Percentiles rank a stretch among this genome's conserved stretches.
Conservation (phyloP, 2,329 filamentous ascomycete genomes). For the Paecilomyces niveus region DNA sequence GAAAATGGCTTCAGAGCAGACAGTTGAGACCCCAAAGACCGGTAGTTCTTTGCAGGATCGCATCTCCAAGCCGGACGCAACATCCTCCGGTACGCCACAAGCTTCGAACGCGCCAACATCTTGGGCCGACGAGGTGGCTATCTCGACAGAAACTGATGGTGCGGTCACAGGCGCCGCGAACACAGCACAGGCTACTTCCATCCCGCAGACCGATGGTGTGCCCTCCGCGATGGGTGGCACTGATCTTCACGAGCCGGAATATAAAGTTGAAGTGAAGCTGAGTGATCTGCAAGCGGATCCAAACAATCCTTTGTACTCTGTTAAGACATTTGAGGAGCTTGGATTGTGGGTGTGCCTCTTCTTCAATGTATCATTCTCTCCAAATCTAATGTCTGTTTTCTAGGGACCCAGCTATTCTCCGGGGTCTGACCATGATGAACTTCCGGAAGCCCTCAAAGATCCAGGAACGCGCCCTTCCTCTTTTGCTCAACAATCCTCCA, state of each 20-base stretch:
- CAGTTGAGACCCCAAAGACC: conserved; percentile 16
- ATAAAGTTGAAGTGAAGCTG: conserved; percentile 86
- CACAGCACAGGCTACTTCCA: conserved; percentile 7
- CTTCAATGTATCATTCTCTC: not conserved
- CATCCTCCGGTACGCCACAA: conserved; percentile 20
- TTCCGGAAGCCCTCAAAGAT: conserved; percentile 97
- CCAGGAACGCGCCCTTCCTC: conserved; percentile 85
- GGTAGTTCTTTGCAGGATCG: conserved; percentile 42
- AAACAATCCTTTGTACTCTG: conserved; percentile 80
- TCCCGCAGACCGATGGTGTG: conserved; percentile 35
- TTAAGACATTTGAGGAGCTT: conserved; percentile 75
- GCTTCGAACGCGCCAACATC: conserved; percentile 17
- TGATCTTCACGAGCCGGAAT: conserved; percentile 62
- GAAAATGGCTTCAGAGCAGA: conserved; percentile 33
- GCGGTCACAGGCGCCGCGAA: conserved; percentile 4
- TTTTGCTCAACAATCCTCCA: conserved; percentile 81
- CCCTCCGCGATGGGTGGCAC: conserved; percentile 38
- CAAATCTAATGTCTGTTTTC: conserved; percentile 2
- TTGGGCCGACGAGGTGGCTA: conserved; percentile 36
- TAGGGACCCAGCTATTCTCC: conserved; percentile 59
- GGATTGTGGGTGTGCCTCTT: conserved; percentile 59
- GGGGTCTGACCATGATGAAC: conserved; percentile 71
- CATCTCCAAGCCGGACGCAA: conserved; percentile 36
- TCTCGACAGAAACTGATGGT: conserved; percentile 8
- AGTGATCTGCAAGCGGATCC: conserved; percentile 81